Percentiles rank a stretch among this genome's conserved stretches.
phyloP scores from a whole-genome alignment of 345 rosid species.

The Schrenkiella parvula region DNA sequence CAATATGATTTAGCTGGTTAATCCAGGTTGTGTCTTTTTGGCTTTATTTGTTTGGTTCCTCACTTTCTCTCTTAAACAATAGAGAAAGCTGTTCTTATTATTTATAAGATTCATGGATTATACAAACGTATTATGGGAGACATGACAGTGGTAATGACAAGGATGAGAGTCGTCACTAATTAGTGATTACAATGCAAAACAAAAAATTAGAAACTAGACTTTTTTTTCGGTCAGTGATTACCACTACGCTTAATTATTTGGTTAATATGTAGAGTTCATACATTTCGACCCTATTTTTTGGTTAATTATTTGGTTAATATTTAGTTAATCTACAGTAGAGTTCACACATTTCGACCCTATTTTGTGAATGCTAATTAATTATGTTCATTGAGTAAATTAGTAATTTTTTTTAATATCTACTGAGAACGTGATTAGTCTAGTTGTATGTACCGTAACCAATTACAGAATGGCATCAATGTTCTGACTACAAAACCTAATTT shows the following conservation, averaged over 20 bases:
- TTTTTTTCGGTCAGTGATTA: no score
- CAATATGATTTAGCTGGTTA: slow-evolving; percentile 25
- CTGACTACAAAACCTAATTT: no score
- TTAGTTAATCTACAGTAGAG: no score
- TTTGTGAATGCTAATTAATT: background rate
- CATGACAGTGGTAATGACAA: background rate
- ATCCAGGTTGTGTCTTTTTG: slow-evolving; percentile 6
- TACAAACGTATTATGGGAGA: background rate
- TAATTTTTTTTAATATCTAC: no score
- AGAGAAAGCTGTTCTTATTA: background rate
- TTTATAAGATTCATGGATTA: background rate
- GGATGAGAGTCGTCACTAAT: background rate
- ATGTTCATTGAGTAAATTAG: no score
- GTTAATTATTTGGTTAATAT: no score
- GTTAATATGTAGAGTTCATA: no score
- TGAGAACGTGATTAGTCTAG: background rate
- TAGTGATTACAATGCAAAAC: background rate
- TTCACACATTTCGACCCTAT: background rate
- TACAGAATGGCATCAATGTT: no score
- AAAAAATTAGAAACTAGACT: background rate
- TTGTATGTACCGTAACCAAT: background rate
- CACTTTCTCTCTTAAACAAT: background rate
- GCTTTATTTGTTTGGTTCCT: background rate
- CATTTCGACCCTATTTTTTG: no score
- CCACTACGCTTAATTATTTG: background rate